Evolutionary conservation across 345 rosid species (phyloP).

Genomic region (Arabis alpina): DNA sequence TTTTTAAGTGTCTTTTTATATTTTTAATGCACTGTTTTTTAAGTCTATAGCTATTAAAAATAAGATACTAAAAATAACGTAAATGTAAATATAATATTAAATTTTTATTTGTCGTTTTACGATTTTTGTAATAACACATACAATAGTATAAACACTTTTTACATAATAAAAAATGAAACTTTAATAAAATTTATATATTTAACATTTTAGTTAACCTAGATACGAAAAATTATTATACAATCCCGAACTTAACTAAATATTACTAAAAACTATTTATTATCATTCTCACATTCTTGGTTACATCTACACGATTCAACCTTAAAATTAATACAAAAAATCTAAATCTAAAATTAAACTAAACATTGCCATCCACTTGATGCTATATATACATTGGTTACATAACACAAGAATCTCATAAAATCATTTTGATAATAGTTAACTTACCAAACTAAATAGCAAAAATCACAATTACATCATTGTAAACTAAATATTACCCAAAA

Average conservation of each 20-base stretch:
- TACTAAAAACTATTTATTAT: neutral
- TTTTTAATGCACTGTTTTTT: neutral
- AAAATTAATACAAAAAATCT: too few species aligned
- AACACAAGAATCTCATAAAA: neutral
- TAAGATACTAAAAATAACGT: neutral
- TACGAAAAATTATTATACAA: neutral
- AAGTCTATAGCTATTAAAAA: neutral
- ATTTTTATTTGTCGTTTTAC: neutral
- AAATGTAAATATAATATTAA: neutral
- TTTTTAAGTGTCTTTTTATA: too few species aligned
- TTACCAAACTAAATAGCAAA: neutral
- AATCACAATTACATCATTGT: neutral
- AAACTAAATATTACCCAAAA: conserved; percentile 22
- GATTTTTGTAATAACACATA: neutral
- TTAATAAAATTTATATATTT: neutral
- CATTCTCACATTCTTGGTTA: neutral
- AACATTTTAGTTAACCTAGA: neutral
- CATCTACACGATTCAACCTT: neutral
- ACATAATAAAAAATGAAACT: neutral
- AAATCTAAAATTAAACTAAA: neutral
- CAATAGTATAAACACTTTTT: neutral
- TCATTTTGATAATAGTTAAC: conserved; percentile 9
- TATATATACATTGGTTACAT: neutral
- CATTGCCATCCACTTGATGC: neutral
- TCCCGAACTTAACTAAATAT: neutral